Conservation (phyloP, 257 asterid species). For the Primulina huaijiensis region DNA sequence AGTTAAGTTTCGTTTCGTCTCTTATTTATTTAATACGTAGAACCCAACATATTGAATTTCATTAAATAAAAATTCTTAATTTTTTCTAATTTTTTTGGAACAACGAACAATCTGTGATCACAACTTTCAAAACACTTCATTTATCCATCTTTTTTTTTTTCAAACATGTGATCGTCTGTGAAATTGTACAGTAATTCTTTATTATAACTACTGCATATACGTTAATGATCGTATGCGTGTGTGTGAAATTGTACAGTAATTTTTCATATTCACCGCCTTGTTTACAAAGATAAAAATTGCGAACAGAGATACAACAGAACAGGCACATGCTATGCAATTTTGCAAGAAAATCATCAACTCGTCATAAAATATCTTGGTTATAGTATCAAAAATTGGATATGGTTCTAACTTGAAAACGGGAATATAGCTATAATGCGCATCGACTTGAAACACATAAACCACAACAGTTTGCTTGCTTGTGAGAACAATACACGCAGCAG, state of each 20-base stretch:
- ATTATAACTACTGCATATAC: not conserved
- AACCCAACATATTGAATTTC: too few relatives aligned
- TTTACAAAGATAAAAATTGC: slow-evolving; percentile 25
- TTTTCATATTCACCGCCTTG: slow-evolving; percentile 23
- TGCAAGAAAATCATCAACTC: not conserved
- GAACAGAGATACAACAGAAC: slow-evolving; percentile 36
- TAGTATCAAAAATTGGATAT: too few relatives aligned
- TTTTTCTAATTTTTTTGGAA: too few relatives aligned
- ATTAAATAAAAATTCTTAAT: too few relatives aligned
- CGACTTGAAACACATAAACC: slow-evolving; percentile 34
- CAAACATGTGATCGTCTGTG: slow-evolving; percentile 33
- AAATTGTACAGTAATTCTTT: not conserved
- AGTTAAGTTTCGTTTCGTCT: too few relatives aligned
- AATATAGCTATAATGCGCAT: slow-evolving; percentile 48
- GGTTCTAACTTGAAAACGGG: slow-evolving; percentile 46
- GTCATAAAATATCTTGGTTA: not conserved
- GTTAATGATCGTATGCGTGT: too few relatives aligned
- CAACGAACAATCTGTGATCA: too few relatives aligned
- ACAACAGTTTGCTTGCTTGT: slow-evolving; percentile 39
- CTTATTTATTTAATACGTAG: too few relatives aligned
- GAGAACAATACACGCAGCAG: slow-evolving; percentile 45
- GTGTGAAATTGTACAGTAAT: slow-evolving; percentile 38
- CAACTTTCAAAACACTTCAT: too few relatives aligned
- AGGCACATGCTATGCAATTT: slow-evolving; percentile 35
- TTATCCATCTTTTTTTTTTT: too few relatives aligned